Conservation (phyloP, 2,329 filamentous ascomycete species). For the Fusarium illudens region DNA sequence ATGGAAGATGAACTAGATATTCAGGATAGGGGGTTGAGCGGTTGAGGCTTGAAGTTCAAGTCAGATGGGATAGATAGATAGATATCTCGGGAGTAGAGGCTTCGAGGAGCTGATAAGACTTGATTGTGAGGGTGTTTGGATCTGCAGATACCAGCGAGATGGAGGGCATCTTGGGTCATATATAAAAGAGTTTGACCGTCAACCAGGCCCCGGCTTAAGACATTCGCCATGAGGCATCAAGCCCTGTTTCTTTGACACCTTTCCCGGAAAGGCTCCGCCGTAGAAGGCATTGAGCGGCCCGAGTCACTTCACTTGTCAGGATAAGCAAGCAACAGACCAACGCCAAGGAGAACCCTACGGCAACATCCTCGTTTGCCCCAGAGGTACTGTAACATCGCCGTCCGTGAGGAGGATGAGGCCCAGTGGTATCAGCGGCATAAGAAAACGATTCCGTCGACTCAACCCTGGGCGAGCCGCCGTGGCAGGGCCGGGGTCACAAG, state of each 20-base stretch:
- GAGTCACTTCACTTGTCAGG: constrained; percentile 30
- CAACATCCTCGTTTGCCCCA: constrained; percentile 23
- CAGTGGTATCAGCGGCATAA: constrained; percentile 35
- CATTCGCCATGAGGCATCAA: constrained; percentile 18
- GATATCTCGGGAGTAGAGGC: constrained; percentile 4
- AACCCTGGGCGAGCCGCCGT: constrained; percentile 20
- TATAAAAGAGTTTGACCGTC: constrained; percentile 36
- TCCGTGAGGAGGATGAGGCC: constrained; percentile 12
- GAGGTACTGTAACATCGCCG: constrained; percentile 12
- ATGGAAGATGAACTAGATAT: constrained; percentile 19
- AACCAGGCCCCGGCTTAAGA: constrained; percentile 35
- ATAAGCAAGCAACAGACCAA: constrained; percentile 17
- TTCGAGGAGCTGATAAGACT: constrained; percentile 22
- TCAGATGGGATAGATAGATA: constrained; percentile 10
- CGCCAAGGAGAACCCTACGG: constrained; percentile 16
- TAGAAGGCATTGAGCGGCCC: constrained; percentile 40
- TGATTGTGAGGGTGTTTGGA: constrained; percentile 9
- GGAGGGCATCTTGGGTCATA: constrained; percentile 29
- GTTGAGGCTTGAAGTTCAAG: constrained; percentile 18
- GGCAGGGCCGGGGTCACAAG: constrained; percentile 37
- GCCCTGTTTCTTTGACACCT: constrained; percentile 21
- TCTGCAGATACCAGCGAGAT: constrained; percentile 4
- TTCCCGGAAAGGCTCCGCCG: constrained; percentile 42
- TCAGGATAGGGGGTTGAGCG: constrained; percentile 5
- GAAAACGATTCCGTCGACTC: constrained; percentile 31